Evolutionary conservation across 768 basidiomycete genomes (phyloP).

Genomic region (Tephrocybe sp.): DNA sequence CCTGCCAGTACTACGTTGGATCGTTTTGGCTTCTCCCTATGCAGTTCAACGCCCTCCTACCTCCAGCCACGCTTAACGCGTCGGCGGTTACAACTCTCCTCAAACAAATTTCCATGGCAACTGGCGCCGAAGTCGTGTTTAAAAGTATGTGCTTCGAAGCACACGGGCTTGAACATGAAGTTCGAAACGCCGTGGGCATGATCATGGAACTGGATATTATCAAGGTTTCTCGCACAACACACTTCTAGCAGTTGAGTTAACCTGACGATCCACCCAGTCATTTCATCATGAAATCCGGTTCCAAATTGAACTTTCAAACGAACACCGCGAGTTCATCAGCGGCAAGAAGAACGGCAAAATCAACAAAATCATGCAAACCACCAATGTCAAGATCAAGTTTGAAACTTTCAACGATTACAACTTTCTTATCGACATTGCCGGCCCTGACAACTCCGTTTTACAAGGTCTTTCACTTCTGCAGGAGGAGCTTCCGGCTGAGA

Average conservation of each 20-base stretch:
- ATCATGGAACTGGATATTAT: constrained; percentile 89
- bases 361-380: constrained; percentile 98
- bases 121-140: constrained; percentile 93
- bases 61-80: constrained; percentile 76
- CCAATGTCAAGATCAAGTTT: constrained; percentile 97
- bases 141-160: constrained; percentile 98
- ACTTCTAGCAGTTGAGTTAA: neutral
- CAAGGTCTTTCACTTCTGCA: constrained; percentile 87
- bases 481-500: constrained; percentile 97
- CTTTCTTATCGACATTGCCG: constrained; percentile 89
- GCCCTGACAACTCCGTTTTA: constrained; percentile 79
- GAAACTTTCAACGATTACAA: constrained; percentile 97
- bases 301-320: constrained; percentile 96
- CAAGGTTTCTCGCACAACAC: constrained; percentile 59
- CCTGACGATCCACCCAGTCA: constrained; percentile 40
- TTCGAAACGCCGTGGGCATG: constrained; percentile 79
- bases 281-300: constrained; percentile 98
- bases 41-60: constrained; percentile 88
- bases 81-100: constrained; percentile 81
- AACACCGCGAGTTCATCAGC: constrained; percentile 97
- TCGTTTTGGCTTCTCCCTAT: constrained; percentile 95
- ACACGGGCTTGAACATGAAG: constrained; percentile 91
- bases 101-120: constrained; percentile 80
- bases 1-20: constrained; percentile 94
- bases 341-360: constrained; percentile 99